Evolutionary conservation across 192 early-diverging fungal genomes (phyloP).

Genomic region (Backusella mclennaniae): DNA sequence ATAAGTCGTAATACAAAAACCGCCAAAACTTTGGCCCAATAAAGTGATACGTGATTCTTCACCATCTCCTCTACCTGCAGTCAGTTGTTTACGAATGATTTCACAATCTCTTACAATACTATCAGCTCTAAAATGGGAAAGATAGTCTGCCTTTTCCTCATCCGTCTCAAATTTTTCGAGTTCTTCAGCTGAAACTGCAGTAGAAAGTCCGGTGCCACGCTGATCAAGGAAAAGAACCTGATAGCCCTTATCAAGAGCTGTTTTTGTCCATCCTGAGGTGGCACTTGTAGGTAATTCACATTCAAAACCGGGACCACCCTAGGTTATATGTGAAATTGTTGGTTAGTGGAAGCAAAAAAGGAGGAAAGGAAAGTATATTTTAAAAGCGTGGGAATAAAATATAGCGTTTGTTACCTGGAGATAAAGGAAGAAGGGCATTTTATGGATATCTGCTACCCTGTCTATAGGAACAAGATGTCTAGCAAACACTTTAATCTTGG

Average conservation of each 20-base stretch:
- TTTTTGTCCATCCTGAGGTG: constrained; percentile 48
- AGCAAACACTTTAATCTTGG: constrained; percentile 46
- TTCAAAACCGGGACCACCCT: constrained; percentile 63
- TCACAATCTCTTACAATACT: constrained; percentile 69
- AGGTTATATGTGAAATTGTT: background rate
- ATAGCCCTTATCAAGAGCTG: constrained; percentile 59
- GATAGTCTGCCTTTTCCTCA: constrained; percentile 57
- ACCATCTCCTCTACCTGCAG: constrained; percentile 31
- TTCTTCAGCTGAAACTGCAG: constrained; percentile 49
- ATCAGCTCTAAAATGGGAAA: constrained; percentile 66
- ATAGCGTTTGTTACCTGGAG: constrained; percentile 37
- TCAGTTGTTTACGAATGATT: constrained; percentile 55
- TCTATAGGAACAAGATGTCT: constrained; percentile 55
- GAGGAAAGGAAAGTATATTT: background rate
- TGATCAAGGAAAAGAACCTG: constrained; percentile 68
- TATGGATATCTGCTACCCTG: constrained; percentile 45
- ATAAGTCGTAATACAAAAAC: constrained; percentile 67
- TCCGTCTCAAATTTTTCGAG: constrained; percentile 47
- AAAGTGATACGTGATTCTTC: constrained; percentile 48
- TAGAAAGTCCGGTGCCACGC: constrained; percentile 67
- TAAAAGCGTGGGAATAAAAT: background rate
- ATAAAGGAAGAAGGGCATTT: constrained; percentile 55
- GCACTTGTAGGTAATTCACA: constrained; percentile 43
- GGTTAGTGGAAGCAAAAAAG: background rate
- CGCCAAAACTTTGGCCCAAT: constrained; percentile 70